Evolutionary conservation across 345 rosid species (phyloP).

Genomic region (Boechera stricta): DNA sequence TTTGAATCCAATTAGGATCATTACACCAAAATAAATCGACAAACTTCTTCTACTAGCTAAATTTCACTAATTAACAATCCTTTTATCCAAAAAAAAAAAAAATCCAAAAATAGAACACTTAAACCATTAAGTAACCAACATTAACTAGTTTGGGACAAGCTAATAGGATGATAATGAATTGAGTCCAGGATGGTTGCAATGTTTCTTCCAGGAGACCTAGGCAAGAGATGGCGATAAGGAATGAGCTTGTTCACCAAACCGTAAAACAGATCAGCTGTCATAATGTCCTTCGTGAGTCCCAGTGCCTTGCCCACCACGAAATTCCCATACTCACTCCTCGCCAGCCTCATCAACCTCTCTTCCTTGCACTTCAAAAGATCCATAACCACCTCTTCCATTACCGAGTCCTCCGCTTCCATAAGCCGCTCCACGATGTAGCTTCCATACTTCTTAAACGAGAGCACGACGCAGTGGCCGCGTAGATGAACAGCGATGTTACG

Average conservation of each 20-base stretch:
- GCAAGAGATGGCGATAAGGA: constrained; percentile 12
- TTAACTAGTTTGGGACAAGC: not conserved
- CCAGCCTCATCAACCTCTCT: constrained; percentile 21
- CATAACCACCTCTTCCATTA: not conserved
- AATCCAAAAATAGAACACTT: not conserved
- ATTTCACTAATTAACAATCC: not conserved
- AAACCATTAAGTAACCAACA: not conserved
- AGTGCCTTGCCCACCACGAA: constrained; percentile 32
- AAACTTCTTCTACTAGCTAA: not conserved
- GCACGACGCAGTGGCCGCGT: constrained; percentile 1
- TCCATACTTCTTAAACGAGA: constrained; percentile 26
- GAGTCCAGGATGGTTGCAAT: constrained; percentile 19
- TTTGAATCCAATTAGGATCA: not conserved
- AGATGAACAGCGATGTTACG: not conserved
- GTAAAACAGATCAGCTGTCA: too few species aligned
- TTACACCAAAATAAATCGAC: not conserved
- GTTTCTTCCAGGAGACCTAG: constrained; percentile 6
- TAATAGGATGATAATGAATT: not conserved
- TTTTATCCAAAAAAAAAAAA: too few species aligned
- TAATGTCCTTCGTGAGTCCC: too few species aligned
- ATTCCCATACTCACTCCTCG: constrained; percentile 30
- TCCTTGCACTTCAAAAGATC: constrained; percentile 18
- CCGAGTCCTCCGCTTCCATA: not conserved
- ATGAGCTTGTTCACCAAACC: too few species aligned
- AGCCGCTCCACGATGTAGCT: constrained; percentile 30